Evolutionary conservation across 106 monocot genomes (phyloP).

Genomic region (Vanilla planifolia): DNA sequence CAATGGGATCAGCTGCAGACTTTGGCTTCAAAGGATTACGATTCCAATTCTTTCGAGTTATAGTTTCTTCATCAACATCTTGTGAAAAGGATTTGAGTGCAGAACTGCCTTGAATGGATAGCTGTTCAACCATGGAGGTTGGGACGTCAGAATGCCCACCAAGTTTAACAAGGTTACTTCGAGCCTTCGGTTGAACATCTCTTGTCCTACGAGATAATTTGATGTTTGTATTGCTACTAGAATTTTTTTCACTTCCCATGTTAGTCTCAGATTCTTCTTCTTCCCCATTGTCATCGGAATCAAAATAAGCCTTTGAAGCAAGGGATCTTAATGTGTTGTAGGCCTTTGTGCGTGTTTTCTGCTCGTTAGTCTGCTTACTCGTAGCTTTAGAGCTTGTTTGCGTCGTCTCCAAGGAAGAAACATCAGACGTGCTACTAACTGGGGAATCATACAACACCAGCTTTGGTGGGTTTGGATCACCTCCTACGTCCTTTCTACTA

Average conservation of each 20-base stretch:
- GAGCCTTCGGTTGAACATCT: slow-evolving; percentile 13
- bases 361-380: slow-evolving; percentile 2
- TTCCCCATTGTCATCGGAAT: slow-evolving; percentile 10
- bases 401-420: background rate
- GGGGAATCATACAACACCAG: background rate
- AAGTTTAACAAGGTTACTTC: slow-evolving; percentile 7
- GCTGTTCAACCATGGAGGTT: slow-evolving; percentile 1
- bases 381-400: slow-evolving; percentile 3
- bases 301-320: slow-evolving; percentile 6
- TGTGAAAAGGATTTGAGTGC: background rate
- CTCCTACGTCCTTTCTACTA: too few species aligned
- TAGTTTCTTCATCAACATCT: background rate
- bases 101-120: background rate
- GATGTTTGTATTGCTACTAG: slow-evolving; percentile 8
- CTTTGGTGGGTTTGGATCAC: background rate
- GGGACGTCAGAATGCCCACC: background rate
- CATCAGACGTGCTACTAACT: background rate
- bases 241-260: slow-evolving; percentile 3
- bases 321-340: slow-evolving; percentile 16
- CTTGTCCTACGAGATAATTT: slow-evolving; percentile 44
- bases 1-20: background rate
- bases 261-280: slow-evolving; percentile 2
- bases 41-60: background rate
- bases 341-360: slow-evolving; percentile 5
- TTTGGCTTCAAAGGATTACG: slow-evolving; percentile 6